phyloP scores from a whole-genome alignment of 108 stramenopile species.

The Nitzschia inconspicua region DNA sequence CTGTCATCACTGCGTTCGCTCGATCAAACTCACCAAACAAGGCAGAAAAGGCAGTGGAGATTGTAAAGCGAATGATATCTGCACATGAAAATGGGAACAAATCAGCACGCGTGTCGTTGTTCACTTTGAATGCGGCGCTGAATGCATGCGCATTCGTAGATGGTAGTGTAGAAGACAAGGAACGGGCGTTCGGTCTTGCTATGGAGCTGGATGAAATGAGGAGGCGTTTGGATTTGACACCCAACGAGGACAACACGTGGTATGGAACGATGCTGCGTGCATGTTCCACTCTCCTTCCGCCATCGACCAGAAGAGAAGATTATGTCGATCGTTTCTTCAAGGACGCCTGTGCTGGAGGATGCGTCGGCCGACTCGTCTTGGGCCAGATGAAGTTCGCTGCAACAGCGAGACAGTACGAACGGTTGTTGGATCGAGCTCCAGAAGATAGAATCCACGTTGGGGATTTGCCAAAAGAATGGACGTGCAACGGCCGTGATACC shows the following conservation, averaged over 20 bases:
- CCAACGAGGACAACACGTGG: slow-evolving; percentile 42
- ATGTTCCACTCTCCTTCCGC: slow-evolving; percentile 38
- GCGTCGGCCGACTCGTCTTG: slow-evolving; percentile 60
- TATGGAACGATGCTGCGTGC: slow-evolving; percentile 63
- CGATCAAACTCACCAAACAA: slow-evolving; percentile 22
- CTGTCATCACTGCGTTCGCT: slow-evolving; percentile 23
- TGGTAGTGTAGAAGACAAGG: slow-evolving; percentile 37
- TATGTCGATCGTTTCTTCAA: slow-evolving; percentile 43
- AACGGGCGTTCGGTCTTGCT: slow-evolving; percentile 45
- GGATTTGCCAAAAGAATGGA: slow-evolving; percentile 53
- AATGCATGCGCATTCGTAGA: slow-evolving; percentile 60
- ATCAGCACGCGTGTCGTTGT: slow-evolving; percentile 30
- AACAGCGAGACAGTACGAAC: slow-evolving; percentile 18
- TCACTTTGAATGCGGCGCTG: slow-evolving; percentile 55
- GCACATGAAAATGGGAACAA: slow-evolving; percentile 16
- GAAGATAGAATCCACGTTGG: slow-evolving; percentile 19
- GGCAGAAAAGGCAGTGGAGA: slow-evolving; percentile 27
- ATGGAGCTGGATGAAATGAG: slow-evolving; percentile 24
- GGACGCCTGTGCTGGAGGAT: slow-evolving; percentile 45
- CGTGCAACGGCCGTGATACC: slow-evolving; percentile 46
- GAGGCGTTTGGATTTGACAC: too few relatives aligned
- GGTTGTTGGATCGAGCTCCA: slow-evolving; percentile 27
- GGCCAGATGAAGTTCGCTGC: slow-evolving; percentile 41
- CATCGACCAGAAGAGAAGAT: slow-evolving; percentile 24
- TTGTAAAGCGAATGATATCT: slow-evolving; percentile 21